These are phyloP conservation scores for Sporothrix pseudoabietina DNA, from an alignment of 2,329 filamentous ascomycete genomes.

Conservation along the genomic window DNA sequence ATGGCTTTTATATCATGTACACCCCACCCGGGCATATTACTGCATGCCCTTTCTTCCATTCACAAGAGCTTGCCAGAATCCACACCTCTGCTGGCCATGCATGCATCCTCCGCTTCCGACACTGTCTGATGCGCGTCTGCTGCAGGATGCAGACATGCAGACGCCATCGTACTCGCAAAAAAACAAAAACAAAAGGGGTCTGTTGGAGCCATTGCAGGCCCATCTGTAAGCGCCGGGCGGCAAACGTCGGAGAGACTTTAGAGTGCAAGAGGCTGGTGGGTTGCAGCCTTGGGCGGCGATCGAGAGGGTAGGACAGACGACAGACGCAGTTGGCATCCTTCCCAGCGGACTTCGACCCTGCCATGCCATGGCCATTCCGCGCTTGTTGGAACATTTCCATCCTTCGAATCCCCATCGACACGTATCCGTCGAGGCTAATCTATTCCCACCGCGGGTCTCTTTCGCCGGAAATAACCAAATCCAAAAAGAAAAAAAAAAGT, in stretches of 20 bases:
- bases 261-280: not conserved
- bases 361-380: not conserved
- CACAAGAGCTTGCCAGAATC: not conserved
- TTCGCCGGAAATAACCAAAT: not conserved
- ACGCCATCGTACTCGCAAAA: not conserved
- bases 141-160: not conserved
- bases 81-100: slow-evolving; percentile 3
- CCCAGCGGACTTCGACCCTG: not conserved
- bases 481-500: too few relatives aligned
- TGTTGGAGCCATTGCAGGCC: not conserved
- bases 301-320: too few relatives aligned
- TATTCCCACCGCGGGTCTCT: not conserved
- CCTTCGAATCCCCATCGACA: not conserved
- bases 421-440: not conserved
- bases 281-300: slow-evolving; percentile 5
- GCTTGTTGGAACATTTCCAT: not conserved
- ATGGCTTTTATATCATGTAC: not conserved
- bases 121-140: not conserved
- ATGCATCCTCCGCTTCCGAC: not conserved
- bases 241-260: not conserved
- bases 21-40: not conserved
- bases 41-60: not conserved
- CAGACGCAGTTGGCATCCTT: not conserved
- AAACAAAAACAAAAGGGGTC: too few relatives aligned
- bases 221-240: slow-evolving; percentile 25